A percentile compares a stretch with the other conserved stretches of the same genome.
Conservation (phyloP, 495 filamentous ascomycete genomes). For the Lasiosphaeria miniovina region DNA sequence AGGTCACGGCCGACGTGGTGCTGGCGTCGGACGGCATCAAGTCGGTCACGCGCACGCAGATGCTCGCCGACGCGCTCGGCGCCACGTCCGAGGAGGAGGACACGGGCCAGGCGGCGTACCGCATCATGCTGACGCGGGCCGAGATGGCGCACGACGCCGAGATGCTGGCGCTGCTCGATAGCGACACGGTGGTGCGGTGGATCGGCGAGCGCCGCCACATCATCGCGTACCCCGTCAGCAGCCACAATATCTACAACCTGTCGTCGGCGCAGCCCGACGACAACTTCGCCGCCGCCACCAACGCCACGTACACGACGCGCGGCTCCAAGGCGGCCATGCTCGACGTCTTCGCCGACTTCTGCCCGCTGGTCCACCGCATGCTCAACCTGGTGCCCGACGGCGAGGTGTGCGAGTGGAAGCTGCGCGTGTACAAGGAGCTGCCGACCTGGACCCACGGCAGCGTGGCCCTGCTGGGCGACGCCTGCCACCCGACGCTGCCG, state of each 20-base stretch:
- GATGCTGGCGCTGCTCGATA: conserved; percentile 63
- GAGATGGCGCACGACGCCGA: conserved; percentile 66
- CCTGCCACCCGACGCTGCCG: conserved; percentile 76
- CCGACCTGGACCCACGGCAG: conserved; percentile 65
- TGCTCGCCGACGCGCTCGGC: conserved; percentile 54
- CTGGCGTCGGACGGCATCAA: conserved; percentile 76
- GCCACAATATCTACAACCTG: conserved; percentile 76
- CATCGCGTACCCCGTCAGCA: conserved; percentile 76
- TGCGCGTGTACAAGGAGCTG: conserved; percentile 66
- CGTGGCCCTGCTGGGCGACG: conserved; percentile 73
- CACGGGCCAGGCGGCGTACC: conserved; percentile 77
- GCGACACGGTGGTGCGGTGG: conserved; percentile 70
- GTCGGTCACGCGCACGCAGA: conserved; percentile 55
- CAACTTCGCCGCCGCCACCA: conserved; percentile 69
- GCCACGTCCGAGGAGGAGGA: conserved; percentile 60
- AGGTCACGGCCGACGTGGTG: conserved; percentile 63
- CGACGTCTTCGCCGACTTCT: conserved; percentile 66
- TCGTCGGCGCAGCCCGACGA: conserved; percentile 71
- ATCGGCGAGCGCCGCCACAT: conserved; percentile 76
- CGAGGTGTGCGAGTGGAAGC: conserved; percentile 78
- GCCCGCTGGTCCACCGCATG: conserved; percentile 68
- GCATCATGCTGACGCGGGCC: conserved; percentile 72
- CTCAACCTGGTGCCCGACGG: conserved; percentile 75
- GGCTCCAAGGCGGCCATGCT: conserved; percentile 68
- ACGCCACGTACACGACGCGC: conserved; percentile 72